Evolutionary conservation across 345 rosid species (phyloP).

Genomic region (Gossypioides kirkii): DNA sequence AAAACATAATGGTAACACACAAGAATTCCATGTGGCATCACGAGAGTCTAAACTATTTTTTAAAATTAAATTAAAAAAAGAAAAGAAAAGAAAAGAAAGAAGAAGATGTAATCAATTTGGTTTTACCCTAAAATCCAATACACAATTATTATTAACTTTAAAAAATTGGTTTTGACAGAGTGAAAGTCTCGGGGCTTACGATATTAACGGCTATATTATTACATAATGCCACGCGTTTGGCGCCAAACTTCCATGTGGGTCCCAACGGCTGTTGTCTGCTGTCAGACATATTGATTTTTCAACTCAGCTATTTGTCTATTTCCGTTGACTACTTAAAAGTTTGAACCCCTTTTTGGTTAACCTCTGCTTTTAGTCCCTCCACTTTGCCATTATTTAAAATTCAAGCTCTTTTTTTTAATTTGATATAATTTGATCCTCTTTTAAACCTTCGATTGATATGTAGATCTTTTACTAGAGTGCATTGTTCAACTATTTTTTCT

Average conservation of each 20-base stretch:
- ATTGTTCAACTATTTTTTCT: no score
- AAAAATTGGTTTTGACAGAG: conserved; percentile 15
- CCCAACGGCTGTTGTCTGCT: conserved; percentile 16
- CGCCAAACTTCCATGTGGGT: conserved; percentile 26
- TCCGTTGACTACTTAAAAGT: conserved; percentile 26
- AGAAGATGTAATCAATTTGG: neutral
- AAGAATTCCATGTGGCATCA: conserved; percentile 26
- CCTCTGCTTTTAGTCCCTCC: no score
- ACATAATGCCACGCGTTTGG: conserved; percentile 41
- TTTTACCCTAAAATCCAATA: neutral
- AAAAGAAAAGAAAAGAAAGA: no score
- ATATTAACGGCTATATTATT: conserved; percentile 39
- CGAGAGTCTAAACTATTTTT: neutral
- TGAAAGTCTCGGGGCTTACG: conserved; percentile 27
- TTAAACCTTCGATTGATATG: no score
- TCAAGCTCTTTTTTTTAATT: neutral
- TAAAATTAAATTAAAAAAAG: no score
- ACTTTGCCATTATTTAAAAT: no score
- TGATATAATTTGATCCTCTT: no score
- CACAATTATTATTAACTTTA: no score
- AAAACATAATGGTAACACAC: neutral
- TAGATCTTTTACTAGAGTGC: no score
- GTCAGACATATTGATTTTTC: neutral
- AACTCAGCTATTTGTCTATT: conserved; percentile 16
- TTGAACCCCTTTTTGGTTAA: neutral